Evolutionary conservation across 2,329 filamentous ascomycete genomes (phyloP), one percentile per base, ranked within the genome.

Genomic region (Penicillium capsulatum): DNA sequence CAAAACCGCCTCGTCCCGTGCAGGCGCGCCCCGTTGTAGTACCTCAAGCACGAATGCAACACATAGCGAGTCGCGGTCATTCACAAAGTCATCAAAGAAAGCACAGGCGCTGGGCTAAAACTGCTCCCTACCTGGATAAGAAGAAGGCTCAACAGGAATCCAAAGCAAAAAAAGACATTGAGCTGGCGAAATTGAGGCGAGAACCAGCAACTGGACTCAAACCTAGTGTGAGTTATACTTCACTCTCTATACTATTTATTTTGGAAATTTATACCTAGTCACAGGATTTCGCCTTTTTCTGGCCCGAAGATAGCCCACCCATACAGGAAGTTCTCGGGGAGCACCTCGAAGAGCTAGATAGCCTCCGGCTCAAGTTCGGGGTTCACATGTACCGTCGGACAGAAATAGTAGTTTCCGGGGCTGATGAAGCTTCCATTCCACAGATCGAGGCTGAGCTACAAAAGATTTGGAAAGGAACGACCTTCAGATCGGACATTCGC

Each of bases 311-410:
- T 20, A 69, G 73, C 4, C 64, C 67, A 24, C 54, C 62, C 0
- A 52, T 70, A 2, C 54, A 63, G 9, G 59, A 68, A 8, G 54
- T 64, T 8, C 57, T 75, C 9, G 72, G 71, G 1, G 38, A 46
- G 7, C 61, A 64, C 24, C 59, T 66, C 7, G 69, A 74, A 48
- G 60, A 59, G 4, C 58, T 76, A 3, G 72, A 76, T 45, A 47
- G 53, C 5, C 63, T 75, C 9, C 65, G 73, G 3, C 57, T 58
- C 22, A 60, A 60, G 16, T 63, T 57, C 34, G 54, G 55, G 3
- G 72, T 64, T 39, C 58, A 68, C 42, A 56, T 75, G n/a, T 64
- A 66, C 22, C 58, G 62, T n/a, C 54, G 63, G 16, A 44, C 53
- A 3, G 44, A 54, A 10, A 20, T 40, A 41, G 43, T 66, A 44